Evolutionary conservation across 805 yeast species (phyloP).

Genomic region (Kuraishia hungarica): DNA sequence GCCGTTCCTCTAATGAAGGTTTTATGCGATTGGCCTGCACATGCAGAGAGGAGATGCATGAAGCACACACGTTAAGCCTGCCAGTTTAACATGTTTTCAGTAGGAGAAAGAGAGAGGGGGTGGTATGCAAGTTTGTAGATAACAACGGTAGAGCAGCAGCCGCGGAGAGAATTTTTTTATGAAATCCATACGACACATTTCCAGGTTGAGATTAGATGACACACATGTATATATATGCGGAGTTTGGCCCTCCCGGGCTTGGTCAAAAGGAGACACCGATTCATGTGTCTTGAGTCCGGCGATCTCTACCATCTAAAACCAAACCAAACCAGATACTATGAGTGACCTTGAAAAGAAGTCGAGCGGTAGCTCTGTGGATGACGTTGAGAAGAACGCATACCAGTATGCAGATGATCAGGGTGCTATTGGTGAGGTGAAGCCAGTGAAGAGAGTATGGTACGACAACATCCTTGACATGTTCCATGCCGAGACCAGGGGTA

Average conservation of each 20-base stretch:
- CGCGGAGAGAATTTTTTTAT: not conserved
- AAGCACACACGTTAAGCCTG: not conserved
- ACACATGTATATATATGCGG: not conserved
- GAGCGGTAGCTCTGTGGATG: conserved; percentile 13
- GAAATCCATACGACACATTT: not conserved
- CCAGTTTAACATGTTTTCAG: not conserved
- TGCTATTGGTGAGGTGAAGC: conserved; percentile 6
- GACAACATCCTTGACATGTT: conserved; percentile 18
- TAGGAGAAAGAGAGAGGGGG: not conserved
- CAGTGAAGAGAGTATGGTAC: conserved; percentile 10
- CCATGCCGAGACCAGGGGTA: conserved; percentile 61
- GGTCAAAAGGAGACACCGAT: not conserved
- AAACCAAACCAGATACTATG: conserved; percentile 18
- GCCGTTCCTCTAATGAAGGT: not conserved
- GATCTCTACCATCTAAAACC: not conserved
- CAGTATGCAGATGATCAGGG: conserved; percentile 9
- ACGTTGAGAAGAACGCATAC: conserved; percentile 5
- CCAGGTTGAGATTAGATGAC: not conserved
- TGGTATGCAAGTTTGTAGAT: not conserved
- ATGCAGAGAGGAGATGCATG: not conserved
- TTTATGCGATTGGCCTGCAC: not conserved
- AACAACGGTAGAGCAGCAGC: not conserved
- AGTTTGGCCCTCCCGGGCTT: not conserved
- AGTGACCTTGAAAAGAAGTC: conserved; percentile 18
- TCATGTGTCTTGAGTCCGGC: not conserved